phyloP scores from a whole-genome alignment of 805 yeast species.

The Candida ovalis region DNA sequence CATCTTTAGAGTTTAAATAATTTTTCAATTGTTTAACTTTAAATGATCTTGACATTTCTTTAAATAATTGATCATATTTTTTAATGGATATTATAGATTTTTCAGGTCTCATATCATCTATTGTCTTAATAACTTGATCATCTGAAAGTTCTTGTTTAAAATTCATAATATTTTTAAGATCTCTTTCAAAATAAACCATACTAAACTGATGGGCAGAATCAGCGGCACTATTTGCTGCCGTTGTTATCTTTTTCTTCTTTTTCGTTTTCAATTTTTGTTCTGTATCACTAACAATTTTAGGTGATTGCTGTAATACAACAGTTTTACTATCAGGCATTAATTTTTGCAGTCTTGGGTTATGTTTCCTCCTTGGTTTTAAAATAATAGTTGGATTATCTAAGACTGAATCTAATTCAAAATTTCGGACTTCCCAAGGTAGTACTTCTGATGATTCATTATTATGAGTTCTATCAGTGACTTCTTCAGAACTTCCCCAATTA shows the following conservation, averaged over 20 bases:
- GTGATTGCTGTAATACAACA: background rate
- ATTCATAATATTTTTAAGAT: constrained; percentile 26
- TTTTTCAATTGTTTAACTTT: constrained; percentile 21
- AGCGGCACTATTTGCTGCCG: background rate
- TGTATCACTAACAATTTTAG: background rate
- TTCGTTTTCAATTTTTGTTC: background rate
- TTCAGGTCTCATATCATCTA: constrained; percentile 28
- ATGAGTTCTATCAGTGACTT: background rate
- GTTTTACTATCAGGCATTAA: constrained; percentile 3
- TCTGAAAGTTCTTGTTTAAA: constrained; percentile 24
- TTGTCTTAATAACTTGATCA: constrained; percentile 22
- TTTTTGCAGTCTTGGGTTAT: constrained; percentile 5
- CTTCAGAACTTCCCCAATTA: background rate
- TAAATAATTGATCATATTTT: constrained; percentile 19
- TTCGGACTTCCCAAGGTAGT: constrained; percentile 3
- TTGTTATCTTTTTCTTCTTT: background rate
- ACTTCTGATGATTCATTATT: background rate
- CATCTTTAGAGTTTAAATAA: constrained; percentile 13
- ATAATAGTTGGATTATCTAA: background rate
- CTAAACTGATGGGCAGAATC: constrained; percentile 11
- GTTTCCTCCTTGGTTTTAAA: background rate
- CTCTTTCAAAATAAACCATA: constrained; percentile 27
- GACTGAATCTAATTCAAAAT: background rate
- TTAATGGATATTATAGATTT: constrained; percentile 16
- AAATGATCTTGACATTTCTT: constrained; percentile 19